Conservation (phyloP, 179 eudicot genomes). For the Nepenthes alata region DNA sequence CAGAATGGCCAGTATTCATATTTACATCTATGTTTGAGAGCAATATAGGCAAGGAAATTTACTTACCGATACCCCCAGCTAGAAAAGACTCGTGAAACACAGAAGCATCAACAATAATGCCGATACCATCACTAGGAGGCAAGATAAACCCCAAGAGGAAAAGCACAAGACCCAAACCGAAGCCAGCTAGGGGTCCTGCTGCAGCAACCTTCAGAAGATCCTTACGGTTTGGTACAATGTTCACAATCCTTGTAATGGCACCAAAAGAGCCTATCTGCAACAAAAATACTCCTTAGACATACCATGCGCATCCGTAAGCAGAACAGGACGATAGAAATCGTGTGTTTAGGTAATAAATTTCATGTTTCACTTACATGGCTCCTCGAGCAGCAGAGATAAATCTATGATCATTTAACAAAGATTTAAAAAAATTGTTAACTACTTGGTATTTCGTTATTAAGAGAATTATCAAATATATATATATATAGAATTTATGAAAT, state of each 20-base stretch:
- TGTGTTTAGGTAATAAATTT: too few relatives aligned
- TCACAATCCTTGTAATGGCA: conserved; percentile 79
- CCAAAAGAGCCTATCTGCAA: conserved; percentile 99
- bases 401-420: too few relatives aligned
- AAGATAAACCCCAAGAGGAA: conserved; percentile 67
- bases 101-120: conserved; percentile 70
- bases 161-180: conserved; percentile 63
- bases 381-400: too few relatives aligned
- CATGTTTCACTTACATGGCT: too few relatives aligned
- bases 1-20: too few relatives aligned
- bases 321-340: not conserved
- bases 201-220: conserved; percentile 87
- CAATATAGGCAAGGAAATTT: conserved; percentile 1
- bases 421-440: too few relatives aligned
- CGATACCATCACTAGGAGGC: conserved; percentile 83
- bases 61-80: conserved; percentile 81
- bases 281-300: conserved; percentile 32
- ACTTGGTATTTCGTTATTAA: too few relatives aligned
- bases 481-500: too few relatives aligned
- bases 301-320: not conserved
- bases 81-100: conserved; percentile 91
- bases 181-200: conserved; percentile 93
- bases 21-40: not conserved
- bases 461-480: too few relatives aligned
- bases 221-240: conserved; percentile 74